Base-by-base conservation (phyloP, 768 basidiomycete species). In the Rhodosporidiobolus odoratus region DNA sequence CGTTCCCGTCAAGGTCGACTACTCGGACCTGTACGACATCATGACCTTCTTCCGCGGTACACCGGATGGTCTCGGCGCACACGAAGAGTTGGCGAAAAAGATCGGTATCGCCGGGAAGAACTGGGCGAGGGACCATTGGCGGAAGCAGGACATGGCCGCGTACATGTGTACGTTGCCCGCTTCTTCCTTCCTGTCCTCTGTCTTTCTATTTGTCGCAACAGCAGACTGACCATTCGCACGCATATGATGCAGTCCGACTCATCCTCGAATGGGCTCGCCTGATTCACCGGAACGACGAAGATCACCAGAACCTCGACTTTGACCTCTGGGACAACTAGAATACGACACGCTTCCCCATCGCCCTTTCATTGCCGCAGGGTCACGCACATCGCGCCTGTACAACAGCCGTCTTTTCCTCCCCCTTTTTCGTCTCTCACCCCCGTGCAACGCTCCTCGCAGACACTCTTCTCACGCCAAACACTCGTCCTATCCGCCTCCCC, bases 21-120 rank as follows among this genome's bases (percentile, higher is more conserved):
- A 77, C 43, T 60, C 68, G 30, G 76, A 77, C 66, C 41, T 91
- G 6, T 84, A 88, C 77, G 90, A 91, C 72, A 81, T 85, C 3
- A 81, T 89, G 47, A 78, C 85, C 6, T 91, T 91, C 81, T 90
- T 90, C 80, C 84, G 85, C 0, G 87, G 88, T 0, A 83, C 84
- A 66, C 82, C 81, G 13, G 81, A 84, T 63, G 85, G 86, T 25
- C 82, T 83, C 38, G 84, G 83, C 3, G 85, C 82, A 0, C 88
- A 89, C 70, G 88, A 89, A 58, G 83, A 81, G 4, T 75, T 87
- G 40, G 88, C 83, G 1, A 72, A 75, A 45, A 84, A 81, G 63
- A 88, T 89, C 48, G 88, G 86, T 0, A 48, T 75, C 0, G 82
- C 82, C 1, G 87, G 88, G 15, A 68, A 68, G 68, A 47, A 57